Evolutionary conservation across 2,329 filamentous ascomycete species (phyloP), one percentile per base, ranked within the genome.

Genomic region (Fragosphaeria purpurea): DNA sequence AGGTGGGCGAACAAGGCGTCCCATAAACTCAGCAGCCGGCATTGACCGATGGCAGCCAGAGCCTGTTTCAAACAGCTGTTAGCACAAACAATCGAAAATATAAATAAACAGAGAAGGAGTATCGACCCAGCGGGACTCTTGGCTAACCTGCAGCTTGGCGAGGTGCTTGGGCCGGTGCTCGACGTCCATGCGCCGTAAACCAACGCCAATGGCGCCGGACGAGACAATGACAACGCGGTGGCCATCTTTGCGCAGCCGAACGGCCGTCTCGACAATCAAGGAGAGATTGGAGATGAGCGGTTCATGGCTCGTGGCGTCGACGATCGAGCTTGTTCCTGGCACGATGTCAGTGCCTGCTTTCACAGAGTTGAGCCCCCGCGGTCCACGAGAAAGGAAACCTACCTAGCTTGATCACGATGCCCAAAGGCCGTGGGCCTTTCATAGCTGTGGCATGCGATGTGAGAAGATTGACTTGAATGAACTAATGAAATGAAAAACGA

Each of bases 141-240:
- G 12, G 38, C 65, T 50, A 67, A 82, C 83, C 71, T 97, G 93
- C 54, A 95, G 77, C 65, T 89, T 82, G 46, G 91, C 86, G 39
- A 98, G 77, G 66, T 95, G 85, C 67, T 95, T 96, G 30, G 93
- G 93, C 58, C 88, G 79, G 61, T 86, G 85, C 33, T 88, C 82
- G 53, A 95, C 75, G 64, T 95, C 82, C 88, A 97, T 95, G 54
- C 89, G 82, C 52, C 87, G 81, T 54, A 98, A 74, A 6, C 90
- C 93, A 54, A 98, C 89, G 52, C 91, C 93, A 67, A 98, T 95
- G 65, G 93, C 93, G 53, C 93, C 93, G 0, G 93, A 98, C 3
- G 93, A 98, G 56, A 97, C 94, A 57, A 98, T 86, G 66, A 98
- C 84, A 47, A 98, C 93, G 60, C 84, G 82, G 67, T 98, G 90